These are phyloP conservation scores for Conoideocrella luteorostrata DNA, from an alignment of 2,329 filamentous ascomycete genomes.

Conservation along the genomic window DNA sequence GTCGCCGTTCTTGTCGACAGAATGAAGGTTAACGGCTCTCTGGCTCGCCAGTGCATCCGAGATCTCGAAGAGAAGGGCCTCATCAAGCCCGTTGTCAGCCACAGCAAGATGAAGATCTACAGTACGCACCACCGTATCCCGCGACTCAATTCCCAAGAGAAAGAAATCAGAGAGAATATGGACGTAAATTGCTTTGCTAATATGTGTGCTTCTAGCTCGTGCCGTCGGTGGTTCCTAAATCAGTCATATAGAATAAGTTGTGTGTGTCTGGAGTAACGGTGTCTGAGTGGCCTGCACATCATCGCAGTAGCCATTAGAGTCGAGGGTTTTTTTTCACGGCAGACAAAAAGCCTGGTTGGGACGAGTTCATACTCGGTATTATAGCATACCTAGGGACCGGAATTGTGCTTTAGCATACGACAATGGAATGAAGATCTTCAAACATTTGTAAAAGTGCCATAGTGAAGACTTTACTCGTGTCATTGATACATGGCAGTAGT, in stretches of 20 bases:
- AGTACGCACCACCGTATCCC: too few relatives aligned
- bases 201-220: constrained; percentile 41
- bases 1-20: constrained; percentile 97
- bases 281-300: constrained; percentile 31
- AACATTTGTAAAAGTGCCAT: too few relatives aligned
- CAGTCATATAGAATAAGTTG: constrained; percentile 23
- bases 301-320: constrained; percentile 26
- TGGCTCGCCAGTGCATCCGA: constrained; percentile 81
- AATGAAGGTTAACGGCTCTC: constrained; percentile 99
- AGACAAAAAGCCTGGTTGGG: constrained; percentile 28
- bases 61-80: constrained; percentile 97
- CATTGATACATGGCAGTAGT: too few relatives aligned
- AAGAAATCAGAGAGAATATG: too few relatives aligned
- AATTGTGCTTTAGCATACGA: constrained; percentile 30
- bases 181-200: constrained; percentile 1
- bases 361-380: constrained; percentile 34
- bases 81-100: constrained; percentile 95
- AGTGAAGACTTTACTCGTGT: too few relatives aligned
- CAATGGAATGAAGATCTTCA: constrained; percentile 29
- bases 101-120: constrained; percentile 99
- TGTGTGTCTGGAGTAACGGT: constrained; percentile 31
- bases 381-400: constrained; percentile 30
- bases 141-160: too few relatives aligned
- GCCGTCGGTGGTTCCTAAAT: constrained; percentile 48
- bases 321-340: constrained; percentile 26